Evolutionary conservation across 371 early-diverging fungal species (phyloP), one percentile per base, ranked within the genome.

Genomic region (Mucor plumbeus): DNA sequence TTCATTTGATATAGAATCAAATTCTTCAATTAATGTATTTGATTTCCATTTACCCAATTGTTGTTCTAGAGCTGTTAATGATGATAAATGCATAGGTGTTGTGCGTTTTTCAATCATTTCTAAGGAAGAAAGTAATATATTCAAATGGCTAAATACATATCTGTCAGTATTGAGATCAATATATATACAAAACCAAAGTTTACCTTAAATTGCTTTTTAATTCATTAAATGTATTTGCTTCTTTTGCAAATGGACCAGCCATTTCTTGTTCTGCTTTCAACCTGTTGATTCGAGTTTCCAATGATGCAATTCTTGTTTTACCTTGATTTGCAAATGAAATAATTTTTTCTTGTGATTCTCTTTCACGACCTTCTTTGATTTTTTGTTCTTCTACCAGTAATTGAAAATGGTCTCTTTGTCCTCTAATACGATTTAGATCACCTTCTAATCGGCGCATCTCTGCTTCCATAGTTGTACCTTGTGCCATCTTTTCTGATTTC

Each of bases 321-420:
- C 78, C 59, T 44, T 80, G 69, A 0, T 77, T 75, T 38, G 79
- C 71, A 68, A 91, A 93, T 55, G 90, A 87, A 14, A 90, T 85
- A 17, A 92, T 76, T 33, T 92, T 88, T n/a, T 87, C 85, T 44
- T 79, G 80, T 48, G 90, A 88, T 17, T 91, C 91, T 7, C 81
- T 83, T 43, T 87, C 79, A 19, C 88, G 85, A 1, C 90, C 86
- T 7, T 68, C 92, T 63, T 89, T 90, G 17, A 90, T 83, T 38
- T 84, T 88, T 43, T 88, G 83, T 40, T 89, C 85, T 47, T 94
- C 94, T 7, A 92, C 80, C 40, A 80, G 76, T 9, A 86, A 84
- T 70, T 92, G 92, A 26, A 94, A 83, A 41, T 82, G 80, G 77
- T 97, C 95, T 43, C 97, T 88, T 61, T 90, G 86, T 47, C 86